Conservation (phyloP, 2,329 filamentous ascomycete species). For the Nannizzia gypsea region DNA sequence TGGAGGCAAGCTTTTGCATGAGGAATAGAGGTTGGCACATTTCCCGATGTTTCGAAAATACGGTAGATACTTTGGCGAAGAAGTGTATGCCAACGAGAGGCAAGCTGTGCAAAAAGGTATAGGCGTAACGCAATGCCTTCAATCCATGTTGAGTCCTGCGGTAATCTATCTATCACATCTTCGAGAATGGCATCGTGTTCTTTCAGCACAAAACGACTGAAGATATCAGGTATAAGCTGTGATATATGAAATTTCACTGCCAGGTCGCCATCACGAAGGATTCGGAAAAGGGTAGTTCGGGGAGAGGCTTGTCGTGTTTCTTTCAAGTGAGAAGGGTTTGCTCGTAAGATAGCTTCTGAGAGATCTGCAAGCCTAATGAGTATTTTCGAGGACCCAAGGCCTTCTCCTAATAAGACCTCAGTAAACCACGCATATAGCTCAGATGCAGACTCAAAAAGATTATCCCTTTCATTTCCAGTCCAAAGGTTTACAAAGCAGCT, state of each 20-base stretch:
- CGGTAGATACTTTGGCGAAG: constrained; percentile 81
- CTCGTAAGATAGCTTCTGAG: constrained; percentile 56
- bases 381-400: constrained; percentile 56
- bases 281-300: constrained; percentile 60
- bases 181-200: constrained; percentile 74
- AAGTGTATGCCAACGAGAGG: constrained; percentile 73
- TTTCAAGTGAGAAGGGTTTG: constrained; percentile 55
- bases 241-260: constrained; percentile 66
- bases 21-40: constrained; percentile 49
- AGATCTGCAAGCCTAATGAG: constrained; percentile 57
- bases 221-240: constrained; percentile 57
- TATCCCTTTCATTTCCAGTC: constrained; percentile 44
- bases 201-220: constrained; percentile 68
- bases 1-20: constrained; percentile 64
- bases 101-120: constrained; percentile 62
- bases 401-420: constrained; percentile 52
- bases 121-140: constrained; percentile 82
- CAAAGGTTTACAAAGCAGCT: constrained; percentile 52
- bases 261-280: constrained; percentile 56
- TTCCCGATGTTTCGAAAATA: constrained; percentile 81
- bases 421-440: constrained; percentile 74
- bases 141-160: constrained; percentile 54
- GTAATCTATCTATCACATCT: constrained; percentile 70
- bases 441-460: constrained; percentile 54
- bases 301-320: constrained; percentile 49